Evolutionary conservation across 257 asterid species (phyloP).

Genomic region (Thymus mandschuricus): DNA sequence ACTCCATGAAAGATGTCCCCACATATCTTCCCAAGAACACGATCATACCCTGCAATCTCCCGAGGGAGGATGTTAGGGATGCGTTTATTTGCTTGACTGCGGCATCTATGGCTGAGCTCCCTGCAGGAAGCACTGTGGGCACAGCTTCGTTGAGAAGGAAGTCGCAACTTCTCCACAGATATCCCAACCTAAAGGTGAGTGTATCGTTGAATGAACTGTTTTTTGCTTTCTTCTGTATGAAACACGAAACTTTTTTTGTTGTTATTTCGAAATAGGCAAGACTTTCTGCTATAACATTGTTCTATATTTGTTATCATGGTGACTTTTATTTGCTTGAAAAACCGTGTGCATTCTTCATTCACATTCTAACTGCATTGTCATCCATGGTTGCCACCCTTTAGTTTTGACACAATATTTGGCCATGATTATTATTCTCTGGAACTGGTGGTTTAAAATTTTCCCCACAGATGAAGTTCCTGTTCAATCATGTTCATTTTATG

Average conservation of each 20-base stretch:
- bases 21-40: conserved; percentile 88
- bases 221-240: not conserved
- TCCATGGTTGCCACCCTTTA: not conserved
- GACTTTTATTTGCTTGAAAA: not conserved
- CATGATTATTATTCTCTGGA: not conserved
- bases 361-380: not conserved
- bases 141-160: conserved; percentile 97
- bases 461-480: not conserved
- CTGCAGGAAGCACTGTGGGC: conserved; percentile 79
- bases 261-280: too few species aligned
- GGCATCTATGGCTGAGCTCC: conserved; percentile 80
- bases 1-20: conserved; percentile 98
- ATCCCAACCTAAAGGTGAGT: conserved; percentile 73
- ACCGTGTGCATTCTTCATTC: not conserved
- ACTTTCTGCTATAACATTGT: too few species aligned
- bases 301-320: not conserved
- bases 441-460: conserved; percentile 11
- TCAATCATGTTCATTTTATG: not conserved
- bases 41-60: conserved; percentile 91
- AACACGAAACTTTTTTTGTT: not conserved
- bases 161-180: conserved; percentile 88
- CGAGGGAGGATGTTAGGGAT: conserved; percentile 95
- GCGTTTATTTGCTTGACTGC: conserved; percentile 88
- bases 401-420: not conserved
- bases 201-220: not conserved